Evolutionary conservation across 352 stramenopile species (phyloP), one percentile per base, ranked within the genome.

Genomic region (Globisporangium uncinulatum): DNA sequence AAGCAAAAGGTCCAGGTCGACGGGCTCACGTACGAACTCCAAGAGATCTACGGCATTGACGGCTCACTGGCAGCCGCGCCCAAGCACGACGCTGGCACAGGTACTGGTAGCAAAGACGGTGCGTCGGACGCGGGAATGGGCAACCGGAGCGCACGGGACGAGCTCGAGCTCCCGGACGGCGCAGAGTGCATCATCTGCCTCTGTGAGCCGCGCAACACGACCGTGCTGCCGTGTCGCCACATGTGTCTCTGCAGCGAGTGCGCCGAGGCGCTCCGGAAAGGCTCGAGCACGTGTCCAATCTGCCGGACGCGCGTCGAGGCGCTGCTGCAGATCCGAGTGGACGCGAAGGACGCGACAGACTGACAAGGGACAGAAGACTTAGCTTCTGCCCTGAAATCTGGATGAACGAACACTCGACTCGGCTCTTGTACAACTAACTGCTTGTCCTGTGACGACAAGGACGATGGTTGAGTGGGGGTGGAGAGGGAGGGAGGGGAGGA

Each of bases 131-230:
- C 52, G 4, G 34, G 24, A 1, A 36, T 37, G 10, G 49, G 51
- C 1, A 62, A 47, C 3, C 55, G 55, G 15, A 45, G 50, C 19
- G 9, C 1, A 6, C 41, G 57, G 15, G 70, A 83, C 21, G 76
- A 87, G 36, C 55, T 83, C n/a, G 79, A 87, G 2, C 77, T 92
- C 36, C 66, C 74, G n/a, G 79, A 94, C 70, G 79, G 76, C 21
- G 78, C 79, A 32, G 85, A 95, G 65, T 95, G 86, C 68, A 89
- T 95, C 60, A 95, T 95, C 51, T 95, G 86, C 59, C 73, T 94
- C 67, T 80, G 73, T 55, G 83, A 94, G 58, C 70, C 80, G 15
- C 76, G 86, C 51, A 86, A 89, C 64, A 95, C 86, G 24, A 94
- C 83, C 15, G 70, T 94, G 64, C 56, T 95, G 45, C 86, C 86